These are phyloP conservation scores for Salinomyces thailandicus DNA, from an alignment of 2,329 filamentous ascomycete genomes.

Conservation along the genomic window DNA sequence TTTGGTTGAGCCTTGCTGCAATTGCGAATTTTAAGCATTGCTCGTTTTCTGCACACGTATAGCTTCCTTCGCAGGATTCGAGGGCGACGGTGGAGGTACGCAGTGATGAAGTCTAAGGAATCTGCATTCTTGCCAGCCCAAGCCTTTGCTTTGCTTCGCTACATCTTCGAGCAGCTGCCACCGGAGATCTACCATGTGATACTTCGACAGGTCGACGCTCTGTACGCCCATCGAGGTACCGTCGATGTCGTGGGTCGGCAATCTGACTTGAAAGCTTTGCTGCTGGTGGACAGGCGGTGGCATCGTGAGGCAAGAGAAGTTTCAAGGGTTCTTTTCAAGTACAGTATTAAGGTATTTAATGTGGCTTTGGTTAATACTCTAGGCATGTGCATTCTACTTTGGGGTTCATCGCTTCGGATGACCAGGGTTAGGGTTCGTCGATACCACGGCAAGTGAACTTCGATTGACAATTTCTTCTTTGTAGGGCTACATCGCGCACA, in stretches of 20 bases:
- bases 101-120: too few relatives aligned
- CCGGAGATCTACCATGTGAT: constrained; percentile 47
- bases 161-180: constrained; percentile 39
- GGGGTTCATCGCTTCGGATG: constrained; percentile 43
- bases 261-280: constrained; percentile 43
- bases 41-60: too few relatives aligned
- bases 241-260: constrained; percentile 46
- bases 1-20: too few relatives aligned
- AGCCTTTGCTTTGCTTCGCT: constrained; percentile 6
- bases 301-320: constrained; percentile 40
- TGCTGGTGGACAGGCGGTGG: constrained; percentile 47
- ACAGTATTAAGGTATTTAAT: constrained; percentile 43
- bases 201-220: constrained; percentile 37
- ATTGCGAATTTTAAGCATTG: too few relatives aligned
- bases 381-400: constrained; percentile 43
- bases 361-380: constrained; percentile 44
- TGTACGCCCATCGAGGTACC: constrained; percentile 28
- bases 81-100: too few relatives aligned
- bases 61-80: too few relatives aligned
- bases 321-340: constrained; percentile 28
- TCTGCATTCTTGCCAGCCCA: not conserved
- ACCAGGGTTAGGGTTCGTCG: constrained; percentile 40
- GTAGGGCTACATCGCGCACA: constrained; percentile 42
- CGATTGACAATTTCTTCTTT: constrained; percentile 32
- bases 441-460: too few relatives aligned